Conservation (phyloP, 805 yeast genomes). For the Helenozyma rhizophorensis region DNA sequence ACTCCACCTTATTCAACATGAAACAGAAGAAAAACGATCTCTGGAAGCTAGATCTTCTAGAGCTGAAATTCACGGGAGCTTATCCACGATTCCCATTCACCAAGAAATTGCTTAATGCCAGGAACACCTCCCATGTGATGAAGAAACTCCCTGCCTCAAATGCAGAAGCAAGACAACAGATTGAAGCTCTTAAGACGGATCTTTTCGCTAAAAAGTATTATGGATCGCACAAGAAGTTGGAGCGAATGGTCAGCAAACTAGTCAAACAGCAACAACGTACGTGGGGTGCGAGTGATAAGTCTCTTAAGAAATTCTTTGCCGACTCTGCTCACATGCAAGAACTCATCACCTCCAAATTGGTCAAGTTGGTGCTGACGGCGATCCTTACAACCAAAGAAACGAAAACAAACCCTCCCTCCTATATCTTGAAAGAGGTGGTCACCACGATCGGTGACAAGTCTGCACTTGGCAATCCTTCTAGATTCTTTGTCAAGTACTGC, state of each 20-base stretch:
- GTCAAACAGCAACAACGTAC: slow-evolving; percentile 14
- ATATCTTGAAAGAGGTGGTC: slow-evolving; percentile 26
- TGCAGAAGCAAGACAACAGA: slow-evolving; percentile 43
- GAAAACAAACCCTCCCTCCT: slow-evolving; percentile 30
- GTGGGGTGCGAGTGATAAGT: slow-evolving; percentile 8
- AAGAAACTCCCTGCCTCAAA: slow-evolving; percentile 36
- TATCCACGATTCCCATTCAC: slow-evolving; percentile 49
- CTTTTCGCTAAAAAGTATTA: slow-evolving; percentile 48
- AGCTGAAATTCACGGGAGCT: slow-evolving; percentile 41
- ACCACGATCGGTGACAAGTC: slow-evolving; percentile 24
- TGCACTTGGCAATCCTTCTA: slow-evolving; percentile 40
- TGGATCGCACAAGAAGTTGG: slow-evolving; percentile 38
- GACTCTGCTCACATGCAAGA: slow-evolving; percentile 16
- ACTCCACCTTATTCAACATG: slow-evolving; percentile 2
- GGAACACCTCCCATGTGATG: slow-evolving; percentile 37
- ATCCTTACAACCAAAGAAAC: slow-evolving; percentile 28
- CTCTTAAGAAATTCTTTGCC: slow-evolving; percentile 20
- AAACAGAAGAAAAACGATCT: slow-evolving; percentile 35
- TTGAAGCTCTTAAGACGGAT: slow-evolving; percentile 40
- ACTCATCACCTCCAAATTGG: slow-evolving; percentile 30
- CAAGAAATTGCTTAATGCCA: slow-evolving; percentile 42
- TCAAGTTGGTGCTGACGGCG: slow-evolving; percentile 23
- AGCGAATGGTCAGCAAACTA: slow-evolving; percentile 29
- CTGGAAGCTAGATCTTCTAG: slow-evolving; percentile 57
- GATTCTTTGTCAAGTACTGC: slow-evolving; percentile 40